Percentiles rank a stretch among this genome's conserved stretches.
These are phyloP conservation scores for Umbelopsis vinacea DNA, from an alignment of 192 early-diverging fungal species.

Conservation along the genomic window DNA sequence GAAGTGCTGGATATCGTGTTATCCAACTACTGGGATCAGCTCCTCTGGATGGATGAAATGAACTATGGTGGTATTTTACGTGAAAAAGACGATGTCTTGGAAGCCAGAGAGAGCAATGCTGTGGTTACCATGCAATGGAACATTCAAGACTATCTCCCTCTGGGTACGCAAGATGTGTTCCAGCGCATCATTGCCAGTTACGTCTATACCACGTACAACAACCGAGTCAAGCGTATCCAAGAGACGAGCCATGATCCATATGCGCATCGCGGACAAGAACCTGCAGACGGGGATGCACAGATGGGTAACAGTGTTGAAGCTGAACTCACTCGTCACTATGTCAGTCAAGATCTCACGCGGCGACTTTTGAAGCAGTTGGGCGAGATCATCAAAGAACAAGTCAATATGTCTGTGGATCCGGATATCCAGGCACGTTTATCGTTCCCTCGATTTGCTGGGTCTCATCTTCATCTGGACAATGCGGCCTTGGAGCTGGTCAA, in stretches of 20 bases:
- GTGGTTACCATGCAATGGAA: constrained; percentile 85
- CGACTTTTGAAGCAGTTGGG: constrained; percentile 67
- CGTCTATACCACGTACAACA: constrained; percentile 63
- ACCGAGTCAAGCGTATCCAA: constrained; percentile 46
- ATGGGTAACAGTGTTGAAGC: constrained; percentile 26
- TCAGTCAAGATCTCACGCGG: constrained; percentile 65
- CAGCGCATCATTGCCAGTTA: constrained; percentile 70
- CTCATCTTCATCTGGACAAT: constrained; percentile 64
- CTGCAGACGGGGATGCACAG: neutral
- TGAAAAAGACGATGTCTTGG: neutral
- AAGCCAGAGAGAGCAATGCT: constrained; percentile 13
- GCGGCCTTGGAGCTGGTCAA: constrained; percentile 89
- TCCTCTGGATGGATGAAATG: constrained; percentile 91
- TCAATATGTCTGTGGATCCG: constrained; percentile 5
- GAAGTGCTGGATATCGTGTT: constrained; percentile 70
- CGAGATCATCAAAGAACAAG: constrained; percentile 54
- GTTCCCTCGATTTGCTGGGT: constrained; percentile 63
- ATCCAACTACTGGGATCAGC: constrained; percentile 75
- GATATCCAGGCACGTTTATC: constrained; percentile 27
- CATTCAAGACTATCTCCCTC: constrained; percentile 86
- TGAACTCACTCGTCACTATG: constrained; percentile 50
- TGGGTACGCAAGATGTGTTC: constrained; percentile 73
- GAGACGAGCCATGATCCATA: neutral
- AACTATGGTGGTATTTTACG: constrained; percentile 80
- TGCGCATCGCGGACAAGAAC: neutral